Evolutionary conservation across 139 green algal genomes (phyloP).

Genomic region (Tetradesmus lagerheimii): DNA sequence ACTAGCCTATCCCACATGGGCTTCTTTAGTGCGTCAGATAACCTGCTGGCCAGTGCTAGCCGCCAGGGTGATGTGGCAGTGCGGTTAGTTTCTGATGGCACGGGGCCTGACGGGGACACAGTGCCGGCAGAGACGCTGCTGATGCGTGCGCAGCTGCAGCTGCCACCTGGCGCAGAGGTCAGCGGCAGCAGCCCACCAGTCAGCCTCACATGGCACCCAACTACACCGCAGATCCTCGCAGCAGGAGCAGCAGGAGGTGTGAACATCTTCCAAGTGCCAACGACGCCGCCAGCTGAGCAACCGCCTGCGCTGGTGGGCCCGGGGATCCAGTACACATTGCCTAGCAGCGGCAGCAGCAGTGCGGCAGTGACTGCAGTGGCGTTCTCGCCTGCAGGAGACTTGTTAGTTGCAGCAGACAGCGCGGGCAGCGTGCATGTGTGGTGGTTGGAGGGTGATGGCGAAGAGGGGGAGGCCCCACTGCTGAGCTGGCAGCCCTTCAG

Average conservation of each 20-base stretch:
- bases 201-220: conserved; percentile 64
- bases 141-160: conserved; percentile 28
- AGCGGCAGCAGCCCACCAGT: not conserved
- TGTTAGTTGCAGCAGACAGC: conserved; percentile 66
- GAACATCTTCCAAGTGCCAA: conserved; percentile 55
- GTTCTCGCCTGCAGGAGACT: conserved; percentile 59
- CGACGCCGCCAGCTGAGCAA: conserved; percentile 16
- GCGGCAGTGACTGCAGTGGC: conserved; percentile 54
- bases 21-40: conserved; percentile 49
- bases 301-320: not conserved
- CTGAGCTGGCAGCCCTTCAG: conserved; percentile 4
- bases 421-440: conserved; percentile 62
- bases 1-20: conserved; percentile 67
- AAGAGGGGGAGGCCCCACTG: not conserved
- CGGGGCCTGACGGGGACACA: conserved; percentile 44
- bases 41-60: conserved; percentile 64
- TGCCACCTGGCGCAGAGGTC: not conserved
- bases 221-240: conserved; percentile 60
- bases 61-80: conserved; percentile 65
- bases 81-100: conserved; percentile 57
- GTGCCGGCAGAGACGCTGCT: conserved; percentile 43
- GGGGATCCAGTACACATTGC: conserved; percentile 18
- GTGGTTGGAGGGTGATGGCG: conserved; percentile 47
- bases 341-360: not conserved
- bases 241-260: conserved; percentile 52